Percentiles rank a stretch among this genome's conserved stretches.
phyloP scores from a whole-genome alignment of 2,329 filamentous ascomycete species.

The Bipolaris oryzae region DNA sequence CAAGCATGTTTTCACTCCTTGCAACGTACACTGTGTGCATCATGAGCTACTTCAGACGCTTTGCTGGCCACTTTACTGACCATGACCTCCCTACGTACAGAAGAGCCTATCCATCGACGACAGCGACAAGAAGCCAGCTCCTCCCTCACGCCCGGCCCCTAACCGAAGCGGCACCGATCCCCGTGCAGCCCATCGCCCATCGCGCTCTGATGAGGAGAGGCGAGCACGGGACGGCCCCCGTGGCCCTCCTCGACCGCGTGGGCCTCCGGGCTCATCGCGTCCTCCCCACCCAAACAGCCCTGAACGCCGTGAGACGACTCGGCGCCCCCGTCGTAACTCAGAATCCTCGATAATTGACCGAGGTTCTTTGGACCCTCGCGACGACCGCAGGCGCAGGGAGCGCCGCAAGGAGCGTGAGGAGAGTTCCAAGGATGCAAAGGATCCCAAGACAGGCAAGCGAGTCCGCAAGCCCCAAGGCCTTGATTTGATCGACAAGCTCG shows the following conservation, averaged over 20 bases:
- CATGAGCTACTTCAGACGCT: conserved; percentile 52
- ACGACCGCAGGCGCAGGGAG: conserved; percentile 59
- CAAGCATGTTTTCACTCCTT: conserved; percentile 4
- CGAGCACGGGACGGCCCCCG: conserved; percentile 48
- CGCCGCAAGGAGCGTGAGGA: conserved; percentile 60
- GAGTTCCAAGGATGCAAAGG: conserved; percentile 42
- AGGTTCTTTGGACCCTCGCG: conserved; percentile 66
- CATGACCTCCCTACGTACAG: conserved; percentile 55
- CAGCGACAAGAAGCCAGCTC: conserved; percentile 51
- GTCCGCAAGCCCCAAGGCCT: conserved; percentile 59
- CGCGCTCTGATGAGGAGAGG: conserved; percentile 65
- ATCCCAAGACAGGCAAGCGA: conserved; percentile 23
- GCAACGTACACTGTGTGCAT: conserved; percentile 1
- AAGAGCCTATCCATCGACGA: conserved; percentile 72
- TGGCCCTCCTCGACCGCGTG: conserved; percentile 45
- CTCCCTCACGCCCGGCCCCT: conserved; percentile 44
- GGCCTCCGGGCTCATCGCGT: conserved; percentile 47
- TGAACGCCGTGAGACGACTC: conserved; percentile 50
- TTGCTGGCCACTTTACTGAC: conserved; percentile 51
- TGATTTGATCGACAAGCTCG: conserved; percentile 94
- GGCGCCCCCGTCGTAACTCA: conserved; percentile 74
- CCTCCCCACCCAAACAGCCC: conserved; percentile 43
- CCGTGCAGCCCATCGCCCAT: conserved; percentile 63
- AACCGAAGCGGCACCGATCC: conserved; percentile 56
- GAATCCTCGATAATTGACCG: conserved; percentile 76